Evolutionary conservation across 805 yeast species (phyloP), one percentile per base, ranked within the genome.

Genomic region (Pichia scutulata): DNA sequence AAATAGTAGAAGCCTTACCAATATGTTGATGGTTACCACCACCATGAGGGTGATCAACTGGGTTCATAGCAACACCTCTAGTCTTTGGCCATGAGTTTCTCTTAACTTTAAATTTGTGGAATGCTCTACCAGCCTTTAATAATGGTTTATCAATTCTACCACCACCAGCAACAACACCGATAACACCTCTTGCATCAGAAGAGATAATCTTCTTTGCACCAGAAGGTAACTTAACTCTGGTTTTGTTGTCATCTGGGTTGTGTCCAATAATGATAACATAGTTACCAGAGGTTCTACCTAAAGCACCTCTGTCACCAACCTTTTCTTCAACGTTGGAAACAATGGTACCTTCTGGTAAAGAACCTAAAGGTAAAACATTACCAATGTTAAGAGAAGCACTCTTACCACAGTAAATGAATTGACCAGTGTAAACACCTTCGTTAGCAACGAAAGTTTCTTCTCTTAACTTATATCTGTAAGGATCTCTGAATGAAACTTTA

Each of bases 11-110:
- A 71, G 98, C 97, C 84, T 92, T 92, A 89, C 98, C 98, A 81
- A 90, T 92, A 78, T 92, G 98, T 83, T 92, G 98, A 80, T 92
- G 98, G 96, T 90, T 90, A 92, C 99, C 99, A 92, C 99, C 98
- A 88, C 99, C 99, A 78, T 92, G 99, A 76, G 99, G 99, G 83
- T 92, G 99, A 76, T 92, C 99, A 76, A 92, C 99, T 77, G 98
- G 98, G 82, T 92, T 92, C 99, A 93, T 92, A 75, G 99, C 99
- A 74, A 92, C 98, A 92, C 98, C 99, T 83, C 98, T 89, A 72
- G 98, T 93, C 87, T 89, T 90, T 80, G 99, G 99, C 98, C 98
- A 93, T 64, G 96, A 89, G 96, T 93, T 89, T 82, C 98, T 84
- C 95, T 93, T 93, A 70, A 90, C 96, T 80, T 78, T 90, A 92